These are phyloP conservation scores for Zalaria obscura DNA, from an alignment of 2,329 filamentous ascomycete species.

Conservation along the genomic window DNA sequence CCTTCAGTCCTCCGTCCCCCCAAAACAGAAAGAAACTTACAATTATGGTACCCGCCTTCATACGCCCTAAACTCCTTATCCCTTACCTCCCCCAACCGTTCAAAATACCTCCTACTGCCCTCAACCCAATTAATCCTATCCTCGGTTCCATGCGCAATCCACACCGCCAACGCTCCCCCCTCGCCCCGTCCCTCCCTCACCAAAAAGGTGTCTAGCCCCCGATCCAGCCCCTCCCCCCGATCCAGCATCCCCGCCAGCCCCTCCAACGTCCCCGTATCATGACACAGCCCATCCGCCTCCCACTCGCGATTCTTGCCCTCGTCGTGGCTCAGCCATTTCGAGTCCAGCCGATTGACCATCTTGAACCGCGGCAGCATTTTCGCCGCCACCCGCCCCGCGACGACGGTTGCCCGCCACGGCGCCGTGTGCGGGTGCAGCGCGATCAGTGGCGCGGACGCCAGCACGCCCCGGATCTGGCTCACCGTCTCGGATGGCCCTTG, in stretches of 20 bases:
- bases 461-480: constrained; percentile 52
- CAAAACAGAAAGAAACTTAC: constrained; percentile 19
- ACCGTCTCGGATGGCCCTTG: constrained; percentile 37
- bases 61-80: constrained; percentile 64
- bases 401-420: constrained; percentile 49
- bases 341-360: constrained; percentile 50
- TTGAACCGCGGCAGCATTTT: constrained; percentile 54
- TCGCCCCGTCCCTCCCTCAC: constrained; percentile 28
- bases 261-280: constrained; percentile 77
- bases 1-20: background rate
- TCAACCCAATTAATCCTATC: constrained; percentile 57
- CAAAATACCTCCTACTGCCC: constrained; percentile 50
- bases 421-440: constrained; percentile 51
- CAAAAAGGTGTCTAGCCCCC: constrained; percentile 32
- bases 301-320: constrained; percentile 46
- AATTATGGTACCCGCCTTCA: constrained; percentile 64
- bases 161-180: constrained; percentile 47
- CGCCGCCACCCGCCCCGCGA: constrained; percentile 52
- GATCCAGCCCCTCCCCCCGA: constrained; percentile 47
- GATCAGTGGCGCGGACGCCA: constrained; percentile 69
- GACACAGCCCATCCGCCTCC: constrained; percentile 54
- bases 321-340: constrained; percentile 53
- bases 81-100: constrained; percentile 34
- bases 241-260: constrained; percentile 66
- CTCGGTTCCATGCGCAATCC: constrained; percentile 61